Evolutionary conservation across 345 rosid species (phyloP), one percentile per base, ranked within the genome.

Genomic region (Alliaria petiolata): DNA sequence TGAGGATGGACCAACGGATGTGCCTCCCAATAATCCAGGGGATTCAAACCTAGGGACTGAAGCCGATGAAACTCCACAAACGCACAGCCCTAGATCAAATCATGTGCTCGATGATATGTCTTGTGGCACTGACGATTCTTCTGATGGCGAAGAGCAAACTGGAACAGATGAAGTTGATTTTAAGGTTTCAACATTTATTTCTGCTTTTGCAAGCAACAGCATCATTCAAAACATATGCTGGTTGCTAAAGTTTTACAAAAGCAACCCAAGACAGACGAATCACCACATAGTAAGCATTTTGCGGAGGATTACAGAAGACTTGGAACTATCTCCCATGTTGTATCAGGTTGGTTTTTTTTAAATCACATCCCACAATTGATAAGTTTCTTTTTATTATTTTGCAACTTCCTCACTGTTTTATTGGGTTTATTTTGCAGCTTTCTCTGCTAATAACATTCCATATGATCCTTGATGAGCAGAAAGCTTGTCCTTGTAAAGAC

Each of bases 271-370:
- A 42, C 78, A 72, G 72, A 88, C 89, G 35, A 91, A 91, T 75
- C 85, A 76, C 78, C 87, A 83, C 73, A 67, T 89, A 35, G 39
- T 91, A 74, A 70, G 86, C 76, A 83, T 89, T 70, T 70, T 95
- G 78, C 82, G 74, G 82, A 86, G 85, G 76, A 88, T 95, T 74
- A 85, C 93, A 25, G 93, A 86, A 73, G 96, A 89, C 65, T 78
- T 91, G 13, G 93, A 84, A 76, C 96, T 95, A 28, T 76, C 97
- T 74, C 97, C 97, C 46, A 91, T 95, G 97, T 81, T 95, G 78
- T 95, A 89, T 85, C 97, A 91, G 99, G 99, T 95, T 19, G 49
- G 55, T 62, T 45, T 42, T n/a, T n/a, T n/a, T 39, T 40, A 17
- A 65, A 40, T 49, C 7, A 15, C n/a, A 6, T 30, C 7, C 40